Conservation (phyloP, 768 basidiomycete species). For the Sistotremastrum niveocremeum region DNA sequence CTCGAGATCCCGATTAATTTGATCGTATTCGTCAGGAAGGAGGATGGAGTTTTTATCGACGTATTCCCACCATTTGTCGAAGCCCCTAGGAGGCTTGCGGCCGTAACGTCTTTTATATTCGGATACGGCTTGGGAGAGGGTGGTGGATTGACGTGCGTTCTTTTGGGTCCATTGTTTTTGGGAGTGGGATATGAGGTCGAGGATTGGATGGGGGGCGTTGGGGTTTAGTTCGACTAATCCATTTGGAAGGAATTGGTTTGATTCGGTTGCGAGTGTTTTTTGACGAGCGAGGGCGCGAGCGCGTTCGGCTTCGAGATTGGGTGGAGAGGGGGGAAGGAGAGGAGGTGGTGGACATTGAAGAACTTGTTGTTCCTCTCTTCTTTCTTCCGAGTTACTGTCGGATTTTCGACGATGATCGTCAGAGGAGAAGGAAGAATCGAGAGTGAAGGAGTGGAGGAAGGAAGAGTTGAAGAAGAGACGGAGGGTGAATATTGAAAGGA, state of each 20-base stretch:
- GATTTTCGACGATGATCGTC: too few species aligned
- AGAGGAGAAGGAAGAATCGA: too few species aligned
- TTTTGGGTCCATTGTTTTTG: conserved; percentile 27
- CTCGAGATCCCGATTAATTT: conserved; percentile 25
- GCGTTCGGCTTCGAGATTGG: too few species aligned
- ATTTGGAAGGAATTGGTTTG: conserved; percentile 14
- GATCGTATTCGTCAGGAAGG: conserved; percentile 35
- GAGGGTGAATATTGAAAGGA: too few species aligned
- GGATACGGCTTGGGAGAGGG: conserved; percentile 24
- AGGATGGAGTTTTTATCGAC: conserved; percentile 6
- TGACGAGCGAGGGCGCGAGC: too few species aligned
- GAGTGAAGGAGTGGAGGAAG: too few species aligned
- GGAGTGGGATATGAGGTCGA: conserved; percentile 25
- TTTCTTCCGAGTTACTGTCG: too few species aligned
- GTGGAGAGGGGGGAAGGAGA: too few species aligned
- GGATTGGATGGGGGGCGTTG: conserved; percentile 29
- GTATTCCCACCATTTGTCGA: conserved; percentile 29
- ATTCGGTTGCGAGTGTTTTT: conserved; percentile 16
- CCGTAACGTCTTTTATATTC: conserved; percentile 27
- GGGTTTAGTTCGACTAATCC: conserved; percentile 26
- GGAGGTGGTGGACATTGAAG: too few species aligned
- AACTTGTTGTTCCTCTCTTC: too few species aligned
- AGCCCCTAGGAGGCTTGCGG: conserved; percentile 28
- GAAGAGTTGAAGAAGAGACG: too few species aligned
- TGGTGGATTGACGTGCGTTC: conserved; percentile 22